Evolutionary conservation across 2,329 filamentous ascomycete genomes (phyloP), one percentile per base, ranked within the genome.

Genomic region (Hypoxylon sp.): DNA sequence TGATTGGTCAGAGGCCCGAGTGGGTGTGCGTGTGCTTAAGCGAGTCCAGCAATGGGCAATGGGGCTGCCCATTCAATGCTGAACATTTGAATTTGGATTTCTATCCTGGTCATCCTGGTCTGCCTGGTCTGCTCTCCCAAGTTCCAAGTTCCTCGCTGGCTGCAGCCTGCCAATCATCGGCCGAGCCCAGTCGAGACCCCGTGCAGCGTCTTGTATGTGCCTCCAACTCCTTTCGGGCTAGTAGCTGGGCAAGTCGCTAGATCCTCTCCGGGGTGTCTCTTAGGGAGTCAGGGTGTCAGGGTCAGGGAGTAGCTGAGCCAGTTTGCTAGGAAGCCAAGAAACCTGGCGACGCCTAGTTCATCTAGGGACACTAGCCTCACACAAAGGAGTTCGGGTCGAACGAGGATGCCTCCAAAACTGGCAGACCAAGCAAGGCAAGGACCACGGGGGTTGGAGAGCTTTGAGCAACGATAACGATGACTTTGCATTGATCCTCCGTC

Each of bases 11-110:
- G 24, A 43, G 34, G 28, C 55, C 56, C 50, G 62, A 68, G 67
- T 65, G 52, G 69, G 62, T 65, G 64, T 64, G 34, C 55, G 62
- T 65, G 64, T 64, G 34, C 55, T 59, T 72, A 72, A 72, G 70
- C 70, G 70, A 72, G 65, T 65, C 65, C 63, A 67, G 34, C 53
- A 39, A 59, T 51, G 53, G 62, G 34, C 53, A 39, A 59, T 51
- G 53, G 62, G 59, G 62, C 60, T 53, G 24, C 58, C 58, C 52
- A 65, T 65, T 67, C 55, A 57, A 62, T 39, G 60, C 55, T 59
- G 53, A 52, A 62, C 52, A 59, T 59, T 59, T 59, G 64, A 64
- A 67, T 65, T 68, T 63, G 65, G 65, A 68, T 68, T 65, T 64
- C 59, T 49, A 66, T 66, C 63, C 63, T 65, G 50, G 62, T 44